Evolutionary conservation across 495 filamentous ascomycete genomes (phyloP).

Genomic region (Tricharina praecox): DNA sequence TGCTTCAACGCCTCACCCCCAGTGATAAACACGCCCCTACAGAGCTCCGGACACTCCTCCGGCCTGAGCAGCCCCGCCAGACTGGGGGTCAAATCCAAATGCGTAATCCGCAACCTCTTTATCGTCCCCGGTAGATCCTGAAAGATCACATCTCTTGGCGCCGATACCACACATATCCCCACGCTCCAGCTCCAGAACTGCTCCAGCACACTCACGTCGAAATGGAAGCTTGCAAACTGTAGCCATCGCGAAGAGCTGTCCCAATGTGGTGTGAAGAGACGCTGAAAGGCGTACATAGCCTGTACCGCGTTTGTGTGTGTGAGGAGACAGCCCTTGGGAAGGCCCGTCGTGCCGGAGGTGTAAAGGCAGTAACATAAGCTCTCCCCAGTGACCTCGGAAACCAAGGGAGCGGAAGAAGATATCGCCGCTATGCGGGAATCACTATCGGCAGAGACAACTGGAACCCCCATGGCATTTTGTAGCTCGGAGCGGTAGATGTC

Average conservation of each 20-base stretch:
- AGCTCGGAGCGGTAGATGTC: conserved; percentile 26
- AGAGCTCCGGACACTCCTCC: conserved; percentile 49
- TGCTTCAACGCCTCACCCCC: conserved; percentile 56
- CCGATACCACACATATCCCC: conserved; percentile 62
- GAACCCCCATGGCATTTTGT: conserved; percentile 19
- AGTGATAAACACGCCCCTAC: conserved; percentile 57
- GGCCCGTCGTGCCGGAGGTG: conserved; percentile 69
- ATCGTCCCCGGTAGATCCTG: conserved; percentile 59
- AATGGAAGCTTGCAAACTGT: conserved; percentile 79
- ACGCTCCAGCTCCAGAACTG: conserved; percentile 84
- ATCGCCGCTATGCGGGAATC: conserved; percentile 17
- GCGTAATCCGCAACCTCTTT: conserved; percentile 54
- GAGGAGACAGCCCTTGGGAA: conserved; percentile 60
- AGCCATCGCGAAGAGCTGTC: conserved; percentile 52
- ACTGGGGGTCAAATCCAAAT: conserved; percentile 66
- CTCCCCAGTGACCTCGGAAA: conserved; percentile 28
- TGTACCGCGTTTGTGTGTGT: conserved; percentile 61
- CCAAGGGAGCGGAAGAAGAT: conserved; percentile 19
- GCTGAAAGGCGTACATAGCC: conserved; percentile 55
- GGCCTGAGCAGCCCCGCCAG: conserved; percentile 45
- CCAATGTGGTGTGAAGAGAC: conserved; percentile 55
- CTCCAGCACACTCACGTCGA: conserved; percentile 74
- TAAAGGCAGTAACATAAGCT: conserved; percentile 57
- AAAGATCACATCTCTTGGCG: conserved; percentile 59
- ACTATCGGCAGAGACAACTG: conserved; percentile 31